Base-by-base conservation (phyloP, 2,329 filamentous ascomycete species). In the Xylariales sp. region DNA sequence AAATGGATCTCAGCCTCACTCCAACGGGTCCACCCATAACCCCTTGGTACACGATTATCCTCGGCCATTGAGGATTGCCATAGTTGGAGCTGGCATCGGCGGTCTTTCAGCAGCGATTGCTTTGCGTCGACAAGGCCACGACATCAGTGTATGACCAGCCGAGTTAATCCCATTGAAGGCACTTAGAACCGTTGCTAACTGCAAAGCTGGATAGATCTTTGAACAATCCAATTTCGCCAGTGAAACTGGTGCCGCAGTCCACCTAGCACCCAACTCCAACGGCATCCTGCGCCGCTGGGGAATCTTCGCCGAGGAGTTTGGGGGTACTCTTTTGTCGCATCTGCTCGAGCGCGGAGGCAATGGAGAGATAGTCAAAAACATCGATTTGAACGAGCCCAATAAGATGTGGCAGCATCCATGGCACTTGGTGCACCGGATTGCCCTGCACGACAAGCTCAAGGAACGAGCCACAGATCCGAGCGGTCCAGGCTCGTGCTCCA, bases 211-310 rank as follows among this genome's bases (percentile, higher is more conserved):
- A n/a, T 14, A 76, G 69, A 42, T 80, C 1, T 73, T 67, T 34
- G 77, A 82, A 46, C 69, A 76, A 50, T 79, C 76, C 0, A 60
- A 61, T 2, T 70, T 81, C 23, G 69, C 70, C 13, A 70, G 62
- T 35, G 78, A 82, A 53, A 58, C 67, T 1, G 79, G 78, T 1
- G 78, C 79, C 4, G 78, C 78, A 0, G 68, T 83, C n/a, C 77
- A 83, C 48, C 53, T 83, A 5, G 70, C 74, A 0, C 77, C 81
- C 1, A 85, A 84, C 48, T 62, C 69, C 3, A 79, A 81, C 52
- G 74, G 75, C 1, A 55, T 83, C 3, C 59, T 84, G 10, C 57
- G 59, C 6, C 53, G 54, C 30, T 58, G 61, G 44, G 65, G 63
- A 3, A 54, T 69, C 14, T 48, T 49, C 1, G 59, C 62, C 5